Evolutionary conservation across 2,329 filamentous ascomycete species (phyloP).

Genomic region (Alternaria ethzedia): DNA sequence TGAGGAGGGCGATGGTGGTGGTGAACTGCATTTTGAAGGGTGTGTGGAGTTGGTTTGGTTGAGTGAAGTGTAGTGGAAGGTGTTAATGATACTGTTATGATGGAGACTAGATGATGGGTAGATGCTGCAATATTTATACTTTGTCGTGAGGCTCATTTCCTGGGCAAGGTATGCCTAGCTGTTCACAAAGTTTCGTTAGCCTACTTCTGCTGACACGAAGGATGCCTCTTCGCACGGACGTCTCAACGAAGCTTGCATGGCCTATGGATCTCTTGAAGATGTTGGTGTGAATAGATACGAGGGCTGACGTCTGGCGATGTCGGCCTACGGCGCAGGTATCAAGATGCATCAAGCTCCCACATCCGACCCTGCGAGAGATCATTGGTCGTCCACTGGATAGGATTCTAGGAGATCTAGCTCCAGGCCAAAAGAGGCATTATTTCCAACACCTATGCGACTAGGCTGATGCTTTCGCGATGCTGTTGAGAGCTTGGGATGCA

Average conservation of each 20-base stretch:
- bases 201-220: conserved; percentile 1
- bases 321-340: not conserved
- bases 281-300: not conserved
- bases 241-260: not conserved
- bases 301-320: not conserved
- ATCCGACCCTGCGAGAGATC: not conserved
- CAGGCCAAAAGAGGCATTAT: not conserved
- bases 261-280: not conserved
- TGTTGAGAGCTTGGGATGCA: not conserved
- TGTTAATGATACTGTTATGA: not conserved
- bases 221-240: not conserved
- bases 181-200: not conserved
- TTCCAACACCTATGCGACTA: not conserved
- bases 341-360: not conserved
- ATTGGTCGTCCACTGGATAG: not conserved
- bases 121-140: not conserved
- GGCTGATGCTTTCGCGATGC: not conserved
- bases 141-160: not conserved
- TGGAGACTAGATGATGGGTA: not conserved
- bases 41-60: not conserved
- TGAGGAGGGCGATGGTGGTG: conserved; percentile 8
- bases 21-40: conserved; percentile 15
- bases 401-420: not conserved
- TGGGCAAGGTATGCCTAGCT: not conserved
- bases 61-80: not conserved